Evolutionary conservation across 345 rosid species (phyloP), one percentile per base, ranked within the genome.

Genomic region (Populus tremula): DNA sequence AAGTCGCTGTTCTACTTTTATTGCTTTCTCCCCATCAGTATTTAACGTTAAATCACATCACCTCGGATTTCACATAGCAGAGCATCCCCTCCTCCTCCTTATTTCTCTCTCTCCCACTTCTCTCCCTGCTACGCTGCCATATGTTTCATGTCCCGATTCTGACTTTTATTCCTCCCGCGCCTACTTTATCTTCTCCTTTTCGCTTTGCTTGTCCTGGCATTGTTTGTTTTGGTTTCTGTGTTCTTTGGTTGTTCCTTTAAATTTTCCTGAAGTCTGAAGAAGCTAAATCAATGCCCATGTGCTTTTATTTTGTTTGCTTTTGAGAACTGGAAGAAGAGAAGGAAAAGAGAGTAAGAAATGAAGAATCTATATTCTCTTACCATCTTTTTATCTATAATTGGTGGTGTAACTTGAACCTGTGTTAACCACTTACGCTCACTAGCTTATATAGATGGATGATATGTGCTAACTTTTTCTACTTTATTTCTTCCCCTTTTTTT

Each of bases 11-110:
- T 81, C 70, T 71, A 76, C 69, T 76, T 81, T 77, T 77, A 54
- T 74, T 82, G 79, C 72, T 77, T 80, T 67, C 67, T 56, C 21
- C 54, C 54, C 54, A 43, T 31, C 87, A 75, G 85, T 78, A 69
- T 80, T 85, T 86, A 83, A 85, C 87, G 89, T 88, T 86, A 83
- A 83, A 88, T 88, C 91, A 88, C 91, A 85, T 88, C 91, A 64
- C 71, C 73, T 86, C 88, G 74, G 76, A 59, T 35, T 70, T 79
- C 70, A 35, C 77, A 35, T 75, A 73, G 49, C 25, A 36, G 49
- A 18, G 7, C 17, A 12, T 5, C 18, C 43, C 49, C 12, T 5
- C 33, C n/a, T 38, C 33, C 49, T 9, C 31, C 47, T 62, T 8
- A 67, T 63, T 74, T 29, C 73, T 25, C 69, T 29, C 47, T 23